phyloP scores from a whole-genome alignment of 2,329 filamentous ascomycete species.

The Blumeria hordei region DNA sequence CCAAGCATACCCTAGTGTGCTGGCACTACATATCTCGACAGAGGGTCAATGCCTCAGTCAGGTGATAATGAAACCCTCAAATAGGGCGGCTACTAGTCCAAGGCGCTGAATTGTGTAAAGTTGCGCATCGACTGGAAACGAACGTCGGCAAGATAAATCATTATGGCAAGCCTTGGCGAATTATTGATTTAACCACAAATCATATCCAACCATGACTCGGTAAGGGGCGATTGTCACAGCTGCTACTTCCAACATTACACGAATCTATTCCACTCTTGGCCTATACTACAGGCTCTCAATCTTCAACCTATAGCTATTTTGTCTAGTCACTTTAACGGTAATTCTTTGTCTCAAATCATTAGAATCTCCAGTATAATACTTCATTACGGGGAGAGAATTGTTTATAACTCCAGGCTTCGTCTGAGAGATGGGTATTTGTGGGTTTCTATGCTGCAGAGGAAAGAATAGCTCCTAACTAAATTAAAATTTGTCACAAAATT shows the following conservation, averaged over 20 bases:
- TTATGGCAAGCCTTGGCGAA: not conserved
- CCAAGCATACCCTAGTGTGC: no score
- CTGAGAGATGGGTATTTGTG: slow-evolving; percentile 33
- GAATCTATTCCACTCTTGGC: not conserved
- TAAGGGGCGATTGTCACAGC: not conserved
- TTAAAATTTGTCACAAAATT: slow-evolving; percentile 4
- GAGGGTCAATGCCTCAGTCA: no score
- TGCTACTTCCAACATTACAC: slow-evolving; percentile 1
- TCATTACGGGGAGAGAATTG: not conserved
- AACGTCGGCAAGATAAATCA: no score
- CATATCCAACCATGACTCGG: not conserved
- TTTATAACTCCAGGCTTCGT: slow-evolving; percentile 12
- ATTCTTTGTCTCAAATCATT: not conserved
- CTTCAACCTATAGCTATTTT: not conserved
- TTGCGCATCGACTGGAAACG: no score
- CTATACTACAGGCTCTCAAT: not conserved
- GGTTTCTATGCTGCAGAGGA: slow-evolving; percentile 37
- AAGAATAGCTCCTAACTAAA: slow-evolving; percentile 11
- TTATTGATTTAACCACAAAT: slow-evolving; percentile 1
- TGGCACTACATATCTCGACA: no score
- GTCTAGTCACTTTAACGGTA: not conserved
- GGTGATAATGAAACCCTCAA: no score
- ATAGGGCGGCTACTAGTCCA: no score
- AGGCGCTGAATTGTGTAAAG: no score
- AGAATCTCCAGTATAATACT: not conserved